Base-by-base conservation (phyloP, 371 early-diverging fungal genomes). In the Mucor saturninus region DNA sequence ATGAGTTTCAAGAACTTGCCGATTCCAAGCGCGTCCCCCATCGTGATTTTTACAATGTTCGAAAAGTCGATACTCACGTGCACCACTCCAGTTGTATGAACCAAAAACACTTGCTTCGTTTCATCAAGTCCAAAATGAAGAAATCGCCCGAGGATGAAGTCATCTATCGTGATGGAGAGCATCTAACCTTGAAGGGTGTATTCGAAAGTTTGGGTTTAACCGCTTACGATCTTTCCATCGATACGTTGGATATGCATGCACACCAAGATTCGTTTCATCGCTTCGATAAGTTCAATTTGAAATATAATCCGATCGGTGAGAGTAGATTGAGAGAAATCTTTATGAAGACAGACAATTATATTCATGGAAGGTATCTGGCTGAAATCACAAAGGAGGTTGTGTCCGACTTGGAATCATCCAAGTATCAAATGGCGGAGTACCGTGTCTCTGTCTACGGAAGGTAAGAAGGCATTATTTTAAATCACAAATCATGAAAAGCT, bases 41-140 rank as follows among this genome's bases (percentile, higher is more conserved):
- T 69, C 85, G 98, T 65, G 99, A 99, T 73, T 97, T 98, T 66
- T 99, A 99, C 83, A 99, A 98, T 65, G 98, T 98, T 28, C 91
- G 98, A 58, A 99, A 99, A 73, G 98, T 97, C 30, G 99, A 99
- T 78, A 98, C 98, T 30, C 99, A 99, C 85, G 92, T 99, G 43
- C 99, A 99, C 65, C 93, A 97, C 70, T 91, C 96, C 3, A 89
- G 95, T 11, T 95, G 95, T 64, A 98, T 99, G 98, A 99, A 99
- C 77, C 96, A 96, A 72, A 99, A 99, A 83, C 98, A 98, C 74
- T 71, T 99, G 61, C 76, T 99, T 29, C 93, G 98, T 32, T 99
- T 98, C 67, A 98, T 99, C 75, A 99, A 99, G 76, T 79, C 93
- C 50, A 98, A 98, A 79, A 82, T 99, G 76, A 91, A 91, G 77